A percentile compares a stretch with the other conserved stretches of the same genome.
Evolutionary conservation across 768 basidiomycete genomes (phyloP).

Genomic region (Pleurotus tuoliensis): DNA sequence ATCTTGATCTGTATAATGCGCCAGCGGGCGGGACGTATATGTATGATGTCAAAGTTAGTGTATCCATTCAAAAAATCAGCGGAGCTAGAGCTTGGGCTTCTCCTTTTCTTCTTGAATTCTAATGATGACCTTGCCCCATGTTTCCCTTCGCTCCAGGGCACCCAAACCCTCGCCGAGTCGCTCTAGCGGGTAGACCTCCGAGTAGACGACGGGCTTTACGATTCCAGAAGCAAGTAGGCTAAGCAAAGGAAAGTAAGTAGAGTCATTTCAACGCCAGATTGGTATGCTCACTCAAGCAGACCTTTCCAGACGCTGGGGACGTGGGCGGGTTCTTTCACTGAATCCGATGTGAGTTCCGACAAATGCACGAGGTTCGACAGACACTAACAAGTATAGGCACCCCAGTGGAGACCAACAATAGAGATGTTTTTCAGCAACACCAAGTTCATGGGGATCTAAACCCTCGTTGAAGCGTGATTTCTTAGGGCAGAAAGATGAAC

Average conservation of each 20-base stretch:
- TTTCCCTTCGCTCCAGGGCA: conserved; percentile 78
- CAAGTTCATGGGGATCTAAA: conserved; percentile 77
- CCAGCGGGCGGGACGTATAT: background rate
- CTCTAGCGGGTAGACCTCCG: conserved; percentile 66
- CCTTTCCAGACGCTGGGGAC: conserved; percentile 70
- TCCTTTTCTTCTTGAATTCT: conserved; percentile 50
- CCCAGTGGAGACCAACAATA: conserved; percentile 85
- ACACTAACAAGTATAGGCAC: conserved; percentile 65
- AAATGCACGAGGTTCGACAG: background rate
- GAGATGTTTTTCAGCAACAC: conserved; percentile 85
- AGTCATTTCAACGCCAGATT: background rate
- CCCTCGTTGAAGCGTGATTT: conserved; percentile 18
- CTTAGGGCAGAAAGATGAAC: conserved; percentile 2
- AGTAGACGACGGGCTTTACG: conserved; percentile 67
- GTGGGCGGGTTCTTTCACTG: conserved; percentile 53
- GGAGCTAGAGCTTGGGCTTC: conserved; percentile 38
- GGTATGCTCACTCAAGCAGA: conserved; percentile 51
- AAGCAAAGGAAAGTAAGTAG: conserved; percentile 1
- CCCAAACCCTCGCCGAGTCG: conserved; percentile 60
- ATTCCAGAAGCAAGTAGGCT: conserved; percentile 69
- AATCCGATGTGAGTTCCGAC: background rate
- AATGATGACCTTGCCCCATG: conserved; percentile 89
- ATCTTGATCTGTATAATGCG: too few species aligned
- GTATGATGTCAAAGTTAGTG: background rate
- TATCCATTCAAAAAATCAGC: background rate